Conservation (phyloP, 306 rosid genomes). For the Vigna unguiculata region DNA sequence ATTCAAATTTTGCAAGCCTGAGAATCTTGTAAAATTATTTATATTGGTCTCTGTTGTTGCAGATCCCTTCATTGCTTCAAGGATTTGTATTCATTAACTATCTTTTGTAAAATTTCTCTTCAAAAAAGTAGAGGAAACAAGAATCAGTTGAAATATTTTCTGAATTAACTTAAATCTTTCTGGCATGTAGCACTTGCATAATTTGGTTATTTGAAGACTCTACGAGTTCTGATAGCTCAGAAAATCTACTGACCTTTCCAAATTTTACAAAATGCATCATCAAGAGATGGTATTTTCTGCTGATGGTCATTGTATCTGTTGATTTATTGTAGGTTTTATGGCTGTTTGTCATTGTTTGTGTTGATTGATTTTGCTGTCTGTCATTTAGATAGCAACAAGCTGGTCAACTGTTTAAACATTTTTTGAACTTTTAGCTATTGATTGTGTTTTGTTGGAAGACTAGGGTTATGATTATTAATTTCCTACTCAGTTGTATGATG, state of each 20-base stretch:
- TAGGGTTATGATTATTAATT: slow-evolving; percentile 19
- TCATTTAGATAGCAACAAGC: slow-evolving; percentile 5
- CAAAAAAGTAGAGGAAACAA: not conserved
- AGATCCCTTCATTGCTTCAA: not conserved
- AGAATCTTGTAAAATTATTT: not conserved
- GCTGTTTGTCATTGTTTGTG: not conserved
- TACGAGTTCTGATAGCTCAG: not conserved
- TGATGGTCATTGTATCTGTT: not conserved
- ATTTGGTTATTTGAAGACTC: not conserved
- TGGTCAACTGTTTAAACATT: slow-evolving; percentile 11
- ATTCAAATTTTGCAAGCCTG: not conserved
- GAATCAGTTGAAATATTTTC: slow-evolving; percentile 12
- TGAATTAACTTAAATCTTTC: slow-evolving; percentile 11
- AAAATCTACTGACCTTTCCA: not conserved
- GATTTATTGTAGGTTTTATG: not conserved
- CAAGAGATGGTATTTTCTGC: not conserved
- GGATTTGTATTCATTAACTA: not conserved
- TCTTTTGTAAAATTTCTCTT: not conserved
- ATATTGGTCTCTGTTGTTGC: no score
- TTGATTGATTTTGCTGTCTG: slow-evolving; percentile 19
- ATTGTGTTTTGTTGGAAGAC: slow-evolving; percentile 13
- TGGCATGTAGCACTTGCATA: slow-evolving; percentile 1
- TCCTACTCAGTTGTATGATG: slow-evolving; percentile 38
- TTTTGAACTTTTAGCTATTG: slow-evolving; percentile 2
- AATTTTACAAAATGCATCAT: not conserved